A percentile compares a stretch with the other conserved stretches of the same genome.
Evolutionary conservation across 208 protist genomes (phyloP).

Genomic region (Acanthamoeba lenticulata): DNA sequence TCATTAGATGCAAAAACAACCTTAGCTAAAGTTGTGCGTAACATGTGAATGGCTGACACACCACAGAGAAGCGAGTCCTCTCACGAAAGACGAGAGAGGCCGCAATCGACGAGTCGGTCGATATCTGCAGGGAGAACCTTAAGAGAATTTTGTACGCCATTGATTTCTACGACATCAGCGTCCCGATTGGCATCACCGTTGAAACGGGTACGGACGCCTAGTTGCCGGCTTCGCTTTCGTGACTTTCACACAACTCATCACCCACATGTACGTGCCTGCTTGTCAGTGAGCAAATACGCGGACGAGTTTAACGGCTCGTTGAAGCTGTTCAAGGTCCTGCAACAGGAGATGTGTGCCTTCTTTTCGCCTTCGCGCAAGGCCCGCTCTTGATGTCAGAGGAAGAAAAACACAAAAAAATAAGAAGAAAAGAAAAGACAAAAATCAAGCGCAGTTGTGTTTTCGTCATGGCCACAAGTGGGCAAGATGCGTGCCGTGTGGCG

Average conservation of each 20-base stretch:
- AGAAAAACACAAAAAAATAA: too few species aligned
- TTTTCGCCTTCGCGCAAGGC: neutral
- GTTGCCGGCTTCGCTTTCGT: neutral
- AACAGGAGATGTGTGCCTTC: conserved; percentile 21
- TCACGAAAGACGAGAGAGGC: conserved; percentile 9
- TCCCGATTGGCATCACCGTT: conserved; percentile 9
- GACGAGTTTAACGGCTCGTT: conserved; percentile 38
- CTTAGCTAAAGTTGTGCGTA: too few species aligned
- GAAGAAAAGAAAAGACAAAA: too few species aligned
- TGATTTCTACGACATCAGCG: conserved; percentile 28
- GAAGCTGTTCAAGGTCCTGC: conserved; percentile 15
- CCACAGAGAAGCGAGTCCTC: conserved; percentile 17
- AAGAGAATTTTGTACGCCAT: conserved; percentile 47
- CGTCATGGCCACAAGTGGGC: too few species aligned
- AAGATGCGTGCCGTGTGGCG: neutral
- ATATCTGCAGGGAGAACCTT: conserved; percentile 34
- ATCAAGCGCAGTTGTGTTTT: too few species aligned
- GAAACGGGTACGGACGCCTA: conserved; percentile 19
- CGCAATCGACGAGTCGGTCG: neutral
- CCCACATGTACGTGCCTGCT: too few species aligned
- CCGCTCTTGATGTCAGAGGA: too few species aligned
- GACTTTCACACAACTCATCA: neutral
- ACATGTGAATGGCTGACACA: too few species aligned
- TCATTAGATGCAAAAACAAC: too few species aligned
- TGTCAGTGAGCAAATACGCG: conserved; percentile 31